A percentile compares a stretch with the other conserved stretches of the same genome.
Evolutionary conservation across 495 filamentous ascomycete genomes (phyloP).

Genomic region (Neurospora sp.): DNA sequence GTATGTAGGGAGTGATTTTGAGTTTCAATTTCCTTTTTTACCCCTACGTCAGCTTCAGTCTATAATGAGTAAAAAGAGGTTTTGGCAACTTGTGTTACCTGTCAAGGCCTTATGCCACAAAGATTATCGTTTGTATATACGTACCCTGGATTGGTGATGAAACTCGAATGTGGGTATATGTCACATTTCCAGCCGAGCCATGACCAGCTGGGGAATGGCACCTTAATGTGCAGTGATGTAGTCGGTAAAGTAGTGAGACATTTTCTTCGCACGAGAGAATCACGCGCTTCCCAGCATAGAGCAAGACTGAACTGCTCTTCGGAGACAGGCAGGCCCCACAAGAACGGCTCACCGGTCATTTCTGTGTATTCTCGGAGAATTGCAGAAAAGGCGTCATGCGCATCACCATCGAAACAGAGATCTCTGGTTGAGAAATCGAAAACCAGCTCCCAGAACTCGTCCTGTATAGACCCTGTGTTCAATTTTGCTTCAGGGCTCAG

Average conservation of each 20-base stretch:
- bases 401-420: background rate
- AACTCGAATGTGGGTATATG: rapidly evolving
- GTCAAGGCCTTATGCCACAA: no score
- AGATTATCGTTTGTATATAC: background rate
- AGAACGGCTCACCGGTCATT: constrained; percentile 4
- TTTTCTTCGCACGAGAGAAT: constrained; percentile 2
- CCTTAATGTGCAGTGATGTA: background rate
- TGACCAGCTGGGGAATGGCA: constrained; percentile 13
- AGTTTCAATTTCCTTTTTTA: background rate
- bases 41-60: background rate
- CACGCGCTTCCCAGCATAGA: constrained; percentile 11
- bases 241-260: background rate
- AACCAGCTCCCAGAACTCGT: background rate
- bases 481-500: background rate
- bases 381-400: constrained; percentile 11
- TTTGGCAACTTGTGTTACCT: background rate
- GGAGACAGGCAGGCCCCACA: constrained; percentile 10
- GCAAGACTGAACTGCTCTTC: constrained; percentile 5
- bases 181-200: constrained; percentile 14
- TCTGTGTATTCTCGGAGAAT: background rate
- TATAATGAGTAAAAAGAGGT: background rate
- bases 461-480: background rate
- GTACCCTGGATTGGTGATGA: background rate
- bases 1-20: background rate
- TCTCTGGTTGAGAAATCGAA: rapidly evolving